Evolutionary conservation across 176 grass and related monocot genomes (phyloP), one percentile per base, ranked within the genome.

Genomic region (Bromus sterilis): DNA sequence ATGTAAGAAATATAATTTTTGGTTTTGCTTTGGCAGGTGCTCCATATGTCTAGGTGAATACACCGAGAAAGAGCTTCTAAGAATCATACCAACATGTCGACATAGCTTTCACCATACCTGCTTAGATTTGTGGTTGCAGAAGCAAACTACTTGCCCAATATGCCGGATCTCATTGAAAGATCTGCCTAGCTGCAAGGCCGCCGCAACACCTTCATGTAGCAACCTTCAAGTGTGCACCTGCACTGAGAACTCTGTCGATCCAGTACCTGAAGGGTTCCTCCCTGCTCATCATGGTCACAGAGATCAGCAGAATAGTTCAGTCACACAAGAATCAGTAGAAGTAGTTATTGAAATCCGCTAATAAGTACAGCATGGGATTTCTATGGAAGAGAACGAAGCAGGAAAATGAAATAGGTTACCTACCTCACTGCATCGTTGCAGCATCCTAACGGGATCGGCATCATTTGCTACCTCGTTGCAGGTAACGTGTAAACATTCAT

Each of bases 41-140:
- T 91, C 95, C 36, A 97, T 97, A 81, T 97, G 95, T 87, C 90
- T 97, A 77, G 81, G 88, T 5, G 95, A 97, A 48, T 97, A 94
- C 82, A 85, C 75, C 21, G 92, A 97, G 70, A 94, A 87, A 83
- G 88, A 94, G 39, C 78, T 89, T 56, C 75, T 97, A 66, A 85
- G 92, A 56, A 78, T 94, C 16, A 78, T 97, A 70, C 92, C 94
- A 18, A 67, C 86, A 58, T 97, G 95, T 31, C 85, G 6, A 31
- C 95, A 94, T 67, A 91, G 41, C 44, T 97, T 97, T 48, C 95
- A 94, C 80, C 81, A 83, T 80, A 35, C 75, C 40, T 97, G 95
- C 82, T 91, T 97, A 63, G 92, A 97, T 80, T 44, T 85, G 80
- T 94, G 95, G 92, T 70, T 97, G 74, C 86, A 90, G 33, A 97